Percentiles rank a stretch among this genome's conserved stretches.
phyloP scores from a whole-genome alignment of 176 grass and related monocot genomes.

The Eragrostis curvula region DNA sequence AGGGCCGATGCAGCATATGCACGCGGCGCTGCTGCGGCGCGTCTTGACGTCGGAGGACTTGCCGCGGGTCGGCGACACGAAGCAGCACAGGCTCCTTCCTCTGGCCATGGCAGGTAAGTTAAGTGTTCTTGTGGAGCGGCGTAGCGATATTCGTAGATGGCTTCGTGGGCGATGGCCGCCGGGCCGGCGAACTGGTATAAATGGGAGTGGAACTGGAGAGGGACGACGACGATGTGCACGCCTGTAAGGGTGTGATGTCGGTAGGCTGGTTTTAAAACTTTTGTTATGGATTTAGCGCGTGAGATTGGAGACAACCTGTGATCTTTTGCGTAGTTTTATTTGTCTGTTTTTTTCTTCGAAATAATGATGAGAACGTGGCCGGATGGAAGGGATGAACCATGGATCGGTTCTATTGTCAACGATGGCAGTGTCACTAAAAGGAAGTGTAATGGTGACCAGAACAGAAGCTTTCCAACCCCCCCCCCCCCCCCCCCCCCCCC shows the following conservation, averaged over 20 bases:
- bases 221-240: constrained; percentile 34
- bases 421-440: not conserved
- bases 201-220: constrained; percentile 12
- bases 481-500: too few relatives aligned
- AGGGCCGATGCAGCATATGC: constrained; percentile 78
- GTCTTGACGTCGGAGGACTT: constrained; percentile 19
- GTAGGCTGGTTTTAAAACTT: constrained; percentile 1
- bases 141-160: not conserved
- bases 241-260: constrained; percentile 45
- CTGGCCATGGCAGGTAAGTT: constrained; percentile 35
- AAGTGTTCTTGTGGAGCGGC: not conserved
- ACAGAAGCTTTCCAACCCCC: too few relatives aligned
- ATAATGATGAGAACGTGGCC: constrained; percentile 51
- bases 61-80: constrained; percentile 41
- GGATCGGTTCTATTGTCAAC: not conserved
- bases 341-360: not conserved
- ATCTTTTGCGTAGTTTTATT: not conserved
- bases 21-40: constrained; percentile 53
- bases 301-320: constrained; percentile 35
- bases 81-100: constrained; percentile 50
- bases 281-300: constrained; percentile 27
- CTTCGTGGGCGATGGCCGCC: not conserved
- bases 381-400: constrained; percentile 31
- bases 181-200: constrained; percentile 42
- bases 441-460: too few relatives aligned